Evolutionary conservation across 2,329 filamentous ascomycete genomes (phyloP).

Genomic region (Leptodontidium sp.): DNA sequence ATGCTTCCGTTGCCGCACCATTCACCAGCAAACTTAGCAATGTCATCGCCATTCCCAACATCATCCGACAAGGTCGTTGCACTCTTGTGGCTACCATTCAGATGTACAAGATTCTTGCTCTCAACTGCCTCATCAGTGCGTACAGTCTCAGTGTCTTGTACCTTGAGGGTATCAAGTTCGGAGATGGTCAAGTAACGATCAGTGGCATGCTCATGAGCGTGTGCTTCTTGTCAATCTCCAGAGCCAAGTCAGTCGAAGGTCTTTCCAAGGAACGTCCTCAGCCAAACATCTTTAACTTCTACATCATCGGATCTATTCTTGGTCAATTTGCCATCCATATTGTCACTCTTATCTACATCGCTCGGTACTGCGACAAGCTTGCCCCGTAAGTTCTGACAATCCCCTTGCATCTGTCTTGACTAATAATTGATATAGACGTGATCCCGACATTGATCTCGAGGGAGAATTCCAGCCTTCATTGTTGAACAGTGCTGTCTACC

Average conservation of each 20-base stretch:
- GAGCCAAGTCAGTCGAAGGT: slow-evolving; percentile 92
- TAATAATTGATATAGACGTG: slow-evolving; percentile 53
- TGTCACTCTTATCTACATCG: slow-evolving; percentile 91
- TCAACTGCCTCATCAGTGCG: slow-evolving; percentile 97
- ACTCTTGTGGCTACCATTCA: slow-evolving; percentile 98
- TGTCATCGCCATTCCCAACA: slow-evolving; percentile 96
- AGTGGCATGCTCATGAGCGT: slow-evolving; percentile 99
- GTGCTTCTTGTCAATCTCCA: slow-evolving; percentile 98
- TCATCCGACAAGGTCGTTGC: slow-evolving; percentile 96
- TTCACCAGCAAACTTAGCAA: slow-evolving; percentile 98
- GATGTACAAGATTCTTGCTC: slow-evolving; percentile 99
- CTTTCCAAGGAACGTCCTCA: slow-evolving; percentile 97
- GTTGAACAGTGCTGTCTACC: slow-evolving; percentile 95
- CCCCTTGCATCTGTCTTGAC: neutral
- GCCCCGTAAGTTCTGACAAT: slow-evolving; percentile 72
- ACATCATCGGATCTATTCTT: slow-evolving; percentile 97
- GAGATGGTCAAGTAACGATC: slow-evolving; percentile 97
- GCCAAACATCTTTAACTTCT: slow-evolving; percentile 98
- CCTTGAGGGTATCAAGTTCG: slow-evolving; percentile 98
- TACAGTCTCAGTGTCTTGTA: slow-evolving; percentile 98
- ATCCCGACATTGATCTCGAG: slow-evolving; percentile 82
- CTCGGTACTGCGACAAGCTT: slow-evolving; percentile 83
- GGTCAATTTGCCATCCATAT: slow-evolving; percentile 98
- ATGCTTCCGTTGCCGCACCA: slow-evolving; percentile 94
- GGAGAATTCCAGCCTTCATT: slow-evolving; percentile 93